phyloP scores from a whole-genome alignment of 164 flowering plant genomes.

The Kingdonia uniflora region DNA sequence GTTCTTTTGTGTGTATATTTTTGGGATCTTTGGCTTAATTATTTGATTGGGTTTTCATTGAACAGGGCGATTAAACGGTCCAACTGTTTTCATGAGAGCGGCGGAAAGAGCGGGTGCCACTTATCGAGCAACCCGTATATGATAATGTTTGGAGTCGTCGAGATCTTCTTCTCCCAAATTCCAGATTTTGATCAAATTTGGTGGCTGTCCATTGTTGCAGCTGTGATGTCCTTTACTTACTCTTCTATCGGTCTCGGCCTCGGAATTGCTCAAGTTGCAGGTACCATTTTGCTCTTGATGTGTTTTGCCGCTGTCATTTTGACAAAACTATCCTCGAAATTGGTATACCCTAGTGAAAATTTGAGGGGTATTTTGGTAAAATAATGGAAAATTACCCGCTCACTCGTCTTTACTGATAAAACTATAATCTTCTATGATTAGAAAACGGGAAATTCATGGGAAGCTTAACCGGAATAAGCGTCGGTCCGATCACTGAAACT shows the following conservation, averaged over 20 bases:
- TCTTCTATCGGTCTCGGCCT: conserved; percentile 43
- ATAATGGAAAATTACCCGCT: too few relatives aligned
- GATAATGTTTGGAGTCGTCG: conserved; percentile 33
- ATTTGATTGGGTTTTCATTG: background rate
- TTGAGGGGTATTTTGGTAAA: too few relatives aligned
- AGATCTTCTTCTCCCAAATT: conserved; percentile 43
- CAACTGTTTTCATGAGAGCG: conserved; percentile 43
- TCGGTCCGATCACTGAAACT: conserved; percentile 35
- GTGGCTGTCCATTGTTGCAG: conserved; percentile 62
- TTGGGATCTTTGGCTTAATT: too few relatives aligned
- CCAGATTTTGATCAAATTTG: conserved; percentile 47
- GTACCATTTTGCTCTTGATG: conserved; percentile 9
- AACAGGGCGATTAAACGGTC: conserved; percentile 52
- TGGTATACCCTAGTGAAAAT: too few relatives aligned
- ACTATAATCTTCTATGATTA: conserved; percentile 7
- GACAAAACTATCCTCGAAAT: too few relatives aligned
- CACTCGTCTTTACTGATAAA: background rate
- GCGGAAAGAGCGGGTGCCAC: conserved; percentile 29
- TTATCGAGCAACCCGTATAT: conserved; percentile 36
- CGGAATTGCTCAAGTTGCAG: conserved; percentile 41
- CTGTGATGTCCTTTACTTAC: conserved; percentile 61
- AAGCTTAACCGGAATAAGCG: conserved; percentile 51
- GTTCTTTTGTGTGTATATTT: too few relatives aligned
- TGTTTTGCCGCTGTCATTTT: background rate
- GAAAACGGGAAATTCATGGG: conserved; percentile 32